A percentile compares a stretch with the other conserved stretches of the same genome.
Conservation (phyloP, 1,139 yeast genomes). For the Yamadazyma kanchanaburiensis region DNA sequence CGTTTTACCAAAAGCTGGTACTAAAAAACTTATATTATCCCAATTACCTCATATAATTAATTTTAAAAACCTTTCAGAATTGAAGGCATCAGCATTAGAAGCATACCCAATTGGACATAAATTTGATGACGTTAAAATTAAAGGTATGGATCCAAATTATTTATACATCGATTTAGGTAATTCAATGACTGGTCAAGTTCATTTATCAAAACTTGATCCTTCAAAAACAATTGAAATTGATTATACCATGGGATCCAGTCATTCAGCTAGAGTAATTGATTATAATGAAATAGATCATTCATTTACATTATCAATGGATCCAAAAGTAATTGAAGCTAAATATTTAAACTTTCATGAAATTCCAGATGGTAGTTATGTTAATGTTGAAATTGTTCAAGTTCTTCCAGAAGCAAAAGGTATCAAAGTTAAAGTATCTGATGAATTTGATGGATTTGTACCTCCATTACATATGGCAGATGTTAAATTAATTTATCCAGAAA, state of each 20-base stretch:
- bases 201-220: constrained; percentile 63
- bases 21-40: constrained; percentile 63
- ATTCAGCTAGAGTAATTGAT: constrained; percentile 75
- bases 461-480: constrained; percentile 79
- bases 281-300: constrained; percentile 64
- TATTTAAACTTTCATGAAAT: constrained; percentile 69
- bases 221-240: constrained; percentile 49
- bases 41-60: constrained; percentile 53
- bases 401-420: constrained; percentile 66
- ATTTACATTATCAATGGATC: constrained; percentile 66
- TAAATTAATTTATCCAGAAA: constrained; percentile 82
- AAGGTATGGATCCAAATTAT: constrained; percentile 55
- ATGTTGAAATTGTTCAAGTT: constrained; percentile 58
- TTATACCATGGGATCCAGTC: constrained; percentile 61
- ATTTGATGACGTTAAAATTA: constrained; percentile 57
- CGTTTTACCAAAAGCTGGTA: constrained; percentile 52
- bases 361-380: constrained; percentile 67
- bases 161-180: constrained; percentile 58
- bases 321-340: constrained; percentile 57
- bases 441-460: constrained; percentile 74
- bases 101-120: constrained; percentile 79
- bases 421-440: constrained; percentile 58
- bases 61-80: constrained; percentile 14
- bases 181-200: constrained; percentile 64
- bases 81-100: constrained; percentile 39